Conservation (phyloP, 306 rosid species). For the Inga leiocalycina region DNA sequence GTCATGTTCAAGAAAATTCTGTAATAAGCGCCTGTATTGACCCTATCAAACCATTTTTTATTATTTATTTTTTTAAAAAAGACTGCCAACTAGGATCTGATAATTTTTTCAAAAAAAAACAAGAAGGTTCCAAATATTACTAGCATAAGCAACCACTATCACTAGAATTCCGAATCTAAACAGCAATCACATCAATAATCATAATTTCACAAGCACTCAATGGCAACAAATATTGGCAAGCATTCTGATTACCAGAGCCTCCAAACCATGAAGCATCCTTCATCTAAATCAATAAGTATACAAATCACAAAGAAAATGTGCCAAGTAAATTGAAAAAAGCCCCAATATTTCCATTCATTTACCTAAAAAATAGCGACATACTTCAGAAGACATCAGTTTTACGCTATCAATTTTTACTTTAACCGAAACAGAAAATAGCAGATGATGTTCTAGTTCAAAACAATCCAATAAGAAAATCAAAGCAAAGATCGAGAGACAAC, state of each 20-base stretch:
- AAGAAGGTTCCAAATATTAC: too few relatives aligned
- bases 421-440: not conserved
- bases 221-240: too few relatives aligned
- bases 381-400: too few relatives aligned
- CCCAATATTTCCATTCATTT: too few relatives aligned
- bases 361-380: too few relatives aligned
- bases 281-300: not conserved
- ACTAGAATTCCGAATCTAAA: not conserved
- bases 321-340: too few relatives aligned
- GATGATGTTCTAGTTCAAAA: not conserved
- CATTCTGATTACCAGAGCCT: not conserved
- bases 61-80: too few relatives aligned
- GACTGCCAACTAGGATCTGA: not conserved
- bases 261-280: not conserved
- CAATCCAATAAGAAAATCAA: not conserved
- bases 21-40: not conserved
- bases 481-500: too few relatives aligned
- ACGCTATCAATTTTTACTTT: not conserved
- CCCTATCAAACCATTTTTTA: not conserved
- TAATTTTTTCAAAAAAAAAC: not conserved
- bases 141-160: not conserved
- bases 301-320: not conserved
- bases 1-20: not conserved
- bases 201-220: not conserved
- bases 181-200: not conserved